Conservation (phyloP, 441 rosid genomes). For the Pelargonium cotyledonis region DNA sequence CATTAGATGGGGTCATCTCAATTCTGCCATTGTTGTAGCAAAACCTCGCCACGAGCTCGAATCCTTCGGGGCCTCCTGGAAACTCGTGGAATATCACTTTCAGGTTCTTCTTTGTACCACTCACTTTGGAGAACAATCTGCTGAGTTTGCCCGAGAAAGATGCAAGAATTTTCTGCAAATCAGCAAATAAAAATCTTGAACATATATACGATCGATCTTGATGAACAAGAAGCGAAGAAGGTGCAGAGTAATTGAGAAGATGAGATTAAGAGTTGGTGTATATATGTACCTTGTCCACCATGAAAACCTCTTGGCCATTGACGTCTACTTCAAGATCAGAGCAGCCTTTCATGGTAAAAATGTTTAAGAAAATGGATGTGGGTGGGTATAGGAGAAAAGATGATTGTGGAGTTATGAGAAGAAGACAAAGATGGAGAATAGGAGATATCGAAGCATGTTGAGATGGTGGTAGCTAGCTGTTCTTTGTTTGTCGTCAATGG, state of each 20-base stretch:
- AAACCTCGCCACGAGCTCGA: constrained; percentile 47
- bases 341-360: constrained; percentile 29
- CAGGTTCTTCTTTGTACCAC: constrained; percentile 18
- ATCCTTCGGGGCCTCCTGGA: constrained; percentile 51
- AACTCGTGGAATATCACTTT: constrained; percentile 45
- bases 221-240: too few relatives aligned
- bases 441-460: not conserved
- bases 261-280: not conserved
- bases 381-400: constrained; percentile 5
- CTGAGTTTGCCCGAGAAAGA: constrained; percentile 35
- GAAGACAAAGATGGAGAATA: constrained; percentile 9
- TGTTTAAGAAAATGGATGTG: too few relatives aligned
- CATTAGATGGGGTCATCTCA: constrained; percentile 32
- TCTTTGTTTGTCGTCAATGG: constrained; percentile 23
- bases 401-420: constrained; percentile 12
- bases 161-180: constrained; percentile 33
- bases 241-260: not conserved
- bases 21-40: constrained; percentile 40
- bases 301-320: constrained; percentile 46
- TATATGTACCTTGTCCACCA: constrained; percentile 42
- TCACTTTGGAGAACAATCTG: constrained; percentile 27
- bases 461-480: not conserved
- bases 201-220: constrained; percentile 2
- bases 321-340: constrained; percentile 46
- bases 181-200: constrained; percentile 4